Conservation (phyloP, 768 basidiomycete genomes). For the Tephrocybe sp. region DNA sequence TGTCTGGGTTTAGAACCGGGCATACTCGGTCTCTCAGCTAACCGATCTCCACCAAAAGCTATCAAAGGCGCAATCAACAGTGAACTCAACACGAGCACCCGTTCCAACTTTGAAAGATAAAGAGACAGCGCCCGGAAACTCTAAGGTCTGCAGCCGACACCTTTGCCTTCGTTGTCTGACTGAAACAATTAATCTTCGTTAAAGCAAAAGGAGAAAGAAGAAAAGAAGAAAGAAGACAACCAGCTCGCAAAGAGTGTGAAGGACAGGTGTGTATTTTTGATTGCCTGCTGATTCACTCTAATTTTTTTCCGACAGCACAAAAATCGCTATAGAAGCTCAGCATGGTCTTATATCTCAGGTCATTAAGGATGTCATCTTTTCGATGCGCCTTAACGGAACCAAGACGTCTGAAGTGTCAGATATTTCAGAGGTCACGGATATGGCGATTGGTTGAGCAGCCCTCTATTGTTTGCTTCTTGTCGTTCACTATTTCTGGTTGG, state of each 20-base stretch:
- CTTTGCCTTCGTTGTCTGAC: neutral
- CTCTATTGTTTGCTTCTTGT: no score
- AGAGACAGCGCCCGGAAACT: slow-evolving; percentile 25
- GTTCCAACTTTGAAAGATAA: slow-evolving; percentile 55
- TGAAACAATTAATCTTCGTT: neutral
- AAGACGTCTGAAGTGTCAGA: slow-evolving; percentile 18
- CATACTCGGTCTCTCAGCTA: slow-evolving; percentile 90
- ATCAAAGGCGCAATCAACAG: slow-evolving; percentile 59
- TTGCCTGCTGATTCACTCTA: neutral
- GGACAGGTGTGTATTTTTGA: slow-evolving; percentile 61
- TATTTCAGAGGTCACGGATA: slow-evolving; percentile 40
- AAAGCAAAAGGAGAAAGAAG: slow-evolving; percentile 52
- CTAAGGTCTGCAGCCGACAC: slow-evolving; percentile 38
- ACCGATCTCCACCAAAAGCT: slow-evolving; percentile 90
- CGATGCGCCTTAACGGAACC: slow-evolving; percentile 41
- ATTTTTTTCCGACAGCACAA: slow-evolving; percentile 50
- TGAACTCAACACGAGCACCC: slow-evolving; percentile 56
- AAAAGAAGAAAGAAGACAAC: slow-evolving; percentile 87
- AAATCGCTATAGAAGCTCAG: slow-evolving; percentile 87
- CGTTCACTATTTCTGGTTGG: no score
- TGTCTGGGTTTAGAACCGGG: slow-evolving; percentile 68
- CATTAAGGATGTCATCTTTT: slow-evolving; percentile 91
- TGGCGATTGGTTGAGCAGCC: slow-evolving; percentile 41
- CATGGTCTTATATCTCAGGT: slow-evolving; percentile 93
- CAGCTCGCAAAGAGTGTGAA: slow-evolving; percentile 86